Evolutionary conservation across 2,329 filamentous ascomycete genomes (phyloP).

Genomic region (Plenodomus tracheiphilus): DNA sequence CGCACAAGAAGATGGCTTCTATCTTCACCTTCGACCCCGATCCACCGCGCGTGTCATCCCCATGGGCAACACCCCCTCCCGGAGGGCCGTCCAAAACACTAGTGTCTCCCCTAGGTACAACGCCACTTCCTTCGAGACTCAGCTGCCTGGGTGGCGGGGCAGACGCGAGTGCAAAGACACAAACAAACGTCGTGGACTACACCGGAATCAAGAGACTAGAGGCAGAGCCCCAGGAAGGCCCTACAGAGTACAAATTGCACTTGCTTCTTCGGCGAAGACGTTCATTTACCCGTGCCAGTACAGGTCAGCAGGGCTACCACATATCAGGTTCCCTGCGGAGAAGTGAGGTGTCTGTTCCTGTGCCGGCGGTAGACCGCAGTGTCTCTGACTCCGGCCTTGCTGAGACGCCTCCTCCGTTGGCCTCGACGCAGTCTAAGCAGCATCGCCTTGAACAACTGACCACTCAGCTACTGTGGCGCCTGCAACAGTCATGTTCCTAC

Average conservation of each 20-base stretch:
- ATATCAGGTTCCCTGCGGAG: conserved; percentile 57
- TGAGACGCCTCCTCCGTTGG: conserved; percentile 46
- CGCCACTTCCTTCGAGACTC: conserved; percentile 15
- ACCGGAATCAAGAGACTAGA: conserved; percentile 70
- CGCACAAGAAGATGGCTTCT: conserved; percentile 69
- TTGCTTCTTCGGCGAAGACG: conserved; percentile 78
- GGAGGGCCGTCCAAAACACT: conserved; percentile 18
- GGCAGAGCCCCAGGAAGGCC: conserved; percentile 89
- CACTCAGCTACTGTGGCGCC: conserved; percentile 89
- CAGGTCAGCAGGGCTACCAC: conserved; percentile 49
- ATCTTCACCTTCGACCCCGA: conserved; percentile 95
- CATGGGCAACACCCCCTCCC: conserved; percentile 71
- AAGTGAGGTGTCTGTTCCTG: conserved; percentile 34
- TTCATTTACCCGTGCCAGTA: conserved; percentile 73
- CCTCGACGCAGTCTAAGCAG: conserved; percentile 73
- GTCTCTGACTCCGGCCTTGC: conserved; percentile 35
- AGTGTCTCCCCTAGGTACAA: conserved; percentile 19
- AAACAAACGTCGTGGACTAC: conserved; percentile 26
- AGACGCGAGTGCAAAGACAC: conserved; percentile 3
- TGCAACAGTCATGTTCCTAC: conserved; percentile 93
- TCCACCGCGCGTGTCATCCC: conserved; percentile 83
- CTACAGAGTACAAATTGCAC: conserved; percentile 96
- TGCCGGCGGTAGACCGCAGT: conserved; percentile 26
- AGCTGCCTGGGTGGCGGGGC: conserved; percentile 6
- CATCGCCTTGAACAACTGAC: conserved; percentile 87